Base-by-base conservation (phyloP, 768 basidiomycete species). In the Podaxis carcinomalis region DNA sequence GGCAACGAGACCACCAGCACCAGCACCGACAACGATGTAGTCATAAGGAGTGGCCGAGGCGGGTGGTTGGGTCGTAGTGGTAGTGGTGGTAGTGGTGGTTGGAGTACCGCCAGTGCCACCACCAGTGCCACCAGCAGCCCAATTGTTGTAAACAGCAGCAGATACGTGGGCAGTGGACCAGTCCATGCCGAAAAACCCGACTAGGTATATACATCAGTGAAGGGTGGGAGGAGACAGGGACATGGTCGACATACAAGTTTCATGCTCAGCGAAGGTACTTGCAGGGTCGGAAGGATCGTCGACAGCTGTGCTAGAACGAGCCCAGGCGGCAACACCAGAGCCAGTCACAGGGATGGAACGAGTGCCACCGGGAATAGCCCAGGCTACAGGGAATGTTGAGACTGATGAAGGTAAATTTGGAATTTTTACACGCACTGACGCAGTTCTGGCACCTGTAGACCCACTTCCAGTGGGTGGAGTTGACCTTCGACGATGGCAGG, bases 381-480 rank as follows among this genome's bases (percentile, higher is more conserved):
- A 83, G 71, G 73, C 67, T 73, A 47, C 9, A 28, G 50, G 37
- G 58, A 42, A 28, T 28, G 2, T 21, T 51, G 32, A 60, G 46
- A 37, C 40, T 4, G 46, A 27, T 9, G 19, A 53, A 13, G 13
- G 14, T 27, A 32, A 10, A 19, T 19, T 56, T 4, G n/a, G 23
- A 9, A 32, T 14, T 13, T 37, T 11, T n/a, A 5, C 23, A 77
- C 79, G 61, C 68, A 85, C 84, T 72, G 47, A 84, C 81, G 74
- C 86, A 88, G 70, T 85, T 82, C 66, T 86, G 82, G 78, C 86
- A 88, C 16, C 84, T 77, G 73, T 80, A 88, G 3, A 86, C 83
- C 80, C 83, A 86, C 63, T 85, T 85, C 84, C 85, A 87, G 64
- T 85, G 83, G 1, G 85, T 86, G 0, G 83, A 69, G 64, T 85